phyloP scores from a whole-genome alignment of 2,329 filamentous ascomycete genomes.

The Hymenoscyphus occultus region DNA sequence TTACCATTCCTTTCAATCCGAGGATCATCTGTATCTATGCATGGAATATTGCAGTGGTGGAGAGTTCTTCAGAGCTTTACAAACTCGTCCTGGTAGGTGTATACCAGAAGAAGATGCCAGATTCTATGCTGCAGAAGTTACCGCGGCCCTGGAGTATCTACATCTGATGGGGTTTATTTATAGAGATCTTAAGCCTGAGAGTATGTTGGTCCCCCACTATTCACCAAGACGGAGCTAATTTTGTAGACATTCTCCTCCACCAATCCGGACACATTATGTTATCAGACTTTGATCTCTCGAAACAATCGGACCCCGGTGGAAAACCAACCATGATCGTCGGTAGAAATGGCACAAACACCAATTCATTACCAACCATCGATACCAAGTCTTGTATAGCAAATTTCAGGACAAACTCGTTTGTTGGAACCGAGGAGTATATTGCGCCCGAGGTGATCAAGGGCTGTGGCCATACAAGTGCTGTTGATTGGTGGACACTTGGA shows the following conservation, averaged over 20 bases:
- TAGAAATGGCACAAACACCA: constrained; percentile 76
- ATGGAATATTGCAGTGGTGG: constrained; percentile 99
- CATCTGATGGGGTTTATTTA: constrained; percentile 99
- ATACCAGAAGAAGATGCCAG: constrained; percentile 95
- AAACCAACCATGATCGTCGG: constrained; percentile 97
- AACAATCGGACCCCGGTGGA: constrained; percentile 93
- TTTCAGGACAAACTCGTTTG: constrained; percentile 97
- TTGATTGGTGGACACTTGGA: constrained; percentile 98
- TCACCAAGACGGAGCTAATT: constrained; percentile 38
- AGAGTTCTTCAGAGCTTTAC: constrained; percentile 95
- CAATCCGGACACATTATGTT: constrained; percentile 99
- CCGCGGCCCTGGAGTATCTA: constrained; percentile 90
- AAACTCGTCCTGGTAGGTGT: constrained; percentile 95
- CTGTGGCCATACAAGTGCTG: constrained; percentile 94
- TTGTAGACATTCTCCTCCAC: constrained; percentile 86
- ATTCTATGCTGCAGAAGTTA: constrained; percentile 97
- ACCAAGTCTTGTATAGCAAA: constrained; percentile 98
- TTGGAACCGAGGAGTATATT: constrained; percentile 98
- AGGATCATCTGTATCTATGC: constrained; percentile 97
- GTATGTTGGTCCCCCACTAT: constrained; percentile 51
- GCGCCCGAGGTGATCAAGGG: constrained; percentile 98
- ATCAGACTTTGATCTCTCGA: constrained; percentile 96
- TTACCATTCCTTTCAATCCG: constrained; percentile 98
- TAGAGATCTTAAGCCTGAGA: constrained; percentile 93
- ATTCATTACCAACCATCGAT: constrained; percentile 91